Evolutionary conservation across 768 basidiomycete species (phyloP).

Genomic region (Tylopilus sp.): DNA sequence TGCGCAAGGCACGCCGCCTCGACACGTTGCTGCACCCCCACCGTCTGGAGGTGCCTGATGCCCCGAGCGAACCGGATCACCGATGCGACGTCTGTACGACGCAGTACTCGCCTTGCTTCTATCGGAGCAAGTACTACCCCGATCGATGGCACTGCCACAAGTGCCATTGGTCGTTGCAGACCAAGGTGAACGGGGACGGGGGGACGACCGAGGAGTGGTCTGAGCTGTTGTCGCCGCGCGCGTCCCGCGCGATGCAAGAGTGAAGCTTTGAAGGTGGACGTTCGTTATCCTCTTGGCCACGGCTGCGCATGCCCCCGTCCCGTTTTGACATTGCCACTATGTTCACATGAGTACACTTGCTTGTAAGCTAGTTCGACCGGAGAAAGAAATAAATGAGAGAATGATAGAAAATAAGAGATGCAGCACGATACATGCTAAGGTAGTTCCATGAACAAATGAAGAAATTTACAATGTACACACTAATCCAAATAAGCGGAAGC

Average conservation of each 20-base stretch:
- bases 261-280: too few relatives aligned
- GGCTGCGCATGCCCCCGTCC: neutral
- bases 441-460: slow-evolving; percentile 15
- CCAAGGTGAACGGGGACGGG: neutral
- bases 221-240: slow-evolving; percentile 8
- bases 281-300: neutral
- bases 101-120: slow-evolving; percentile 74
- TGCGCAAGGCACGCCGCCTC: slow-evolving; percentile 85
- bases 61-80: slow-evolving; percentile 27
- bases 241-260: slow-evolving; percentile 16
- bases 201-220: slow-evolving; percentile 13
- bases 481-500: slow-evolving; percentile 26
- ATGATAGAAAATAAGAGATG: slow-evolving; percentile 7
- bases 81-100: slow-evolving; percentile 62
- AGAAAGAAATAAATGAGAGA: neutral
- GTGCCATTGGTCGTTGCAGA: slow-evolving; percentile 35
- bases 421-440: slow-evolving; percentile 19
- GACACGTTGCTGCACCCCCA: slow-evolving; percentile 62
- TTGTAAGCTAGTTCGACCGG: slow-evolving; percentile 26
- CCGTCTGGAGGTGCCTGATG: slow-evolving; percentile 31
- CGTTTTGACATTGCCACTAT: slow-evolving; percentile 16
- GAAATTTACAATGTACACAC: slow-evolving; percentile 8
- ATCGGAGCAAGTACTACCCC: slow-evolving; percentile 37
- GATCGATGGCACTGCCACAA: slow-evolving; percentile 41
- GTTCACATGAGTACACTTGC: slow-evolving; percentile 23